A percentile compares a stretch with the other conserved stretches of the same genome.
Evolutionary conservation across 768 basidiomycete species (phyloP).

Genomic region (Kwoniella sp.): DNA sequence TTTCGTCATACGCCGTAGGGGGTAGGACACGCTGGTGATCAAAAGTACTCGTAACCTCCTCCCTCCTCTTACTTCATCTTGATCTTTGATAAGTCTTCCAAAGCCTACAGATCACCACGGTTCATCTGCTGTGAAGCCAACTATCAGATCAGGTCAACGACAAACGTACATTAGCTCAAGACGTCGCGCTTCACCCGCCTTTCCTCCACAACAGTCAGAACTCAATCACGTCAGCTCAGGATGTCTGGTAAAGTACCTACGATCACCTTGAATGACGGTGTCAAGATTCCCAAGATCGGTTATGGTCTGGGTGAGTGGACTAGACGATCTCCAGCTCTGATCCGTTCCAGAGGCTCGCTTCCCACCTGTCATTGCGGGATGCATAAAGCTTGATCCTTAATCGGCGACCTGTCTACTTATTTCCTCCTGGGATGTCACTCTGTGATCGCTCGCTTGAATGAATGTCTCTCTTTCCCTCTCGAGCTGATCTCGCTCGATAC

Average conservation of each 20-base stretch:
- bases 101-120: no score
- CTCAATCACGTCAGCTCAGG: background rate
- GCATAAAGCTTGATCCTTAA: background rate
- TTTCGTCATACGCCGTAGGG: no score
- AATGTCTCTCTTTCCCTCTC: no score
- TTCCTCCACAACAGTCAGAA: background rate
- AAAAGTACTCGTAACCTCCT: no score
- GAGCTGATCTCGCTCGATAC: constrained; percentile 1
- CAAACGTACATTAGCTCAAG: background rate
- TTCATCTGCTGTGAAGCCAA: no score
- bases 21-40: no score
- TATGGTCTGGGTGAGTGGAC: constrained; percentile 32
- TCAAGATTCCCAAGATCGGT: constrained; percentile 33
- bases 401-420: background rate
- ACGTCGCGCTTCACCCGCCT: background rate
- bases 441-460: no score
- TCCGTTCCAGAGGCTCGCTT: background rate
- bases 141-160: no score
- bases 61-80: no score
- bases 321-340: no score
- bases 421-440: no score
- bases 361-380: background rate
- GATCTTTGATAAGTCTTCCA: no score
- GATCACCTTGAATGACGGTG: constrained; percentile 41
- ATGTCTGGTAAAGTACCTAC: constrained; percentile 24